Evolutionary conservation across 306 rosid species (phyloP).

Genomic region (Quercus bicolor): DNA sequence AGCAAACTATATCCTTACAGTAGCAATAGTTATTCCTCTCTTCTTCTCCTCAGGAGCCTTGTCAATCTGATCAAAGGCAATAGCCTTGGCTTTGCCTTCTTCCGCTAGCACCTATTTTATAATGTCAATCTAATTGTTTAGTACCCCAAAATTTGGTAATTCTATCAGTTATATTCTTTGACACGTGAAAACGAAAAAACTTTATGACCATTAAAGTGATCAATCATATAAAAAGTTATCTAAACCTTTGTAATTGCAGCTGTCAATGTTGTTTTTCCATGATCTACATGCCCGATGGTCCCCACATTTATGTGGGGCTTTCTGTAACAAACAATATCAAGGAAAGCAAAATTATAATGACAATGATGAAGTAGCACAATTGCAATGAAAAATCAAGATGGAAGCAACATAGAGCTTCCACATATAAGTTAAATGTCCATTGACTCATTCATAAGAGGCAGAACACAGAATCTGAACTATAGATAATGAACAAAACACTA

Average conservation of each 20-base stretch:
- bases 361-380: too few relatives aligned
- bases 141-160: neutral
- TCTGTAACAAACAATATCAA: constrained; percentile 37
- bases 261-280: constrained; percentile 93
- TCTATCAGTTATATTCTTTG: too few relatives aligned
- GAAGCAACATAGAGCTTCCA: too few relatives aligned
- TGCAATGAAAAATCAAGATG: too few relatives aligned
- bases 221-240: constrained; percentile 6
- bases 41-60: constrained; percentile 97
- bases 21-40: constrained; percentile 94
- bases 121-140: too few relatives aligned
- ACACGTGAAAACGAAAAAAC: too few relatives aligned
- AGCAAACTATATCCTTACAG: constrained; percentile 45
- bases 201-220: too few relatives aligned
- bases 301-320: constrained; percentile 94
- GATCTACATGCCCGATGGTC: constrained; percentile 94
- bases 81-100: constrained; percentile 92
- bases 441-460: too few relatives aligned
- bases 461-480: too few relatives aligned
- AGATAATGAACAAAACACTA: too few relatives aligned
- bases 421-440: too few relatives aligned
- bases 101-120: constrained; percentile 62
- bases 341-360: neutral
- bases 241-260: constrained; percentile 96
- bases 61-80: constrained; percentile 88